Evolutionary conservation across 2,329 filamentous ascomycete species (phyloP).

Genomic region (Pyricularia sp.): DNA sequence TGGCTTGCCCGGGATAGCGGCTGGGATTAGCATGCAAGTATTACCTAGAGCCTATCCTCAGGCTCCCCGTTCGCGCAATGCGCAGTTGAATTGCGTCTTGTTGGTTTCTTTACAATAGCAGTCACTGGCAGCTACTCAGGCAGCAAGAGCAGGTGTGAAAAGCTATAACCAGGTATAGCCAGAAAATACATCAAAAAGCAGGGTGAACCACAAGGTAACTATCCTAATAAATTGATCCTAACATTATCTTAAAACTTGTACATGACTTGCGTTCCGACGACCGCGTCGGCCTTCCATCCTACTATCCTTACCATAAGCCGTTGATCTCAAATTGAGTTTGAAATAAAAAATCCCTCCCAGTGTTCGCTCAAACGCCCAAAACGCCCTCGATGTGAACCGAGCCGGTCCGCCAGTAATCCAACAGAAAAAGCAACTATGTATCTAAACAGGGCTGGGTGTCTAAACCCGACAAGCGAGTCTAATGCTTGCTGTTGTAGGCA

Average conservation of each 20-base stretch:
- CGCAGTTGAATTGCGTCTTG: neutral
- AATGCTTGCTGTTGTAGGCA: neutral
- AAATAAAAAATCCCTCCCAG: neutral
- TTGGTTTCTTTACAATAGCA: neutral
- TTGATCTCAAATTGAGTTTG: neutral
- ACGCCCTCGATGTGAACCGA: neutral
- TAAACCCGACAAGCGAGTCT: neutral
- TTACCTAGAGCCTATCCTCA: neutral
- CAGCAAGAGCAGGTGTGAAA: neutral
- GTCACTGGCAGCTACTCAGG: neutral
- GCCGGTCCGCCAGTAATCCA: neutral
- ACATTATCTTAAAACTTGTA: neutral
- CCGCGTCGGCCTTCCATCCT: neutral
- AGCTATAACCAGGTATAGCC: neutral
- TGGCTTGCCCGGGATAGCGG: neutral
- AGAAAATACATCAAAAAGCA: neutral
- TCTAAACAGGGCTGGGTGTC: neutral
- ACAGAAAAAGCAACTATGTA: neutral
- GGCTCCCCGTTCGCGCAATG: neutral
- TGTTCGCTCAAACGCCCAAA: neutral
- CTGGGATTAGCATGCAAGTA: neutral
- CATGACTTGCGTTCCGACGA: neutral
- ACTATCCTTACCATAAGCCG: neutral
- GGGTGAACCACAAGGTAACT: neutral
- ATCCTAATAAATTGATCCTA: neutral